Percentiles rank a stretch among this genome's conserved stretches.
Conservation (phyloP, 305 asterid species). For the Fraxinus albicans region DNA sequence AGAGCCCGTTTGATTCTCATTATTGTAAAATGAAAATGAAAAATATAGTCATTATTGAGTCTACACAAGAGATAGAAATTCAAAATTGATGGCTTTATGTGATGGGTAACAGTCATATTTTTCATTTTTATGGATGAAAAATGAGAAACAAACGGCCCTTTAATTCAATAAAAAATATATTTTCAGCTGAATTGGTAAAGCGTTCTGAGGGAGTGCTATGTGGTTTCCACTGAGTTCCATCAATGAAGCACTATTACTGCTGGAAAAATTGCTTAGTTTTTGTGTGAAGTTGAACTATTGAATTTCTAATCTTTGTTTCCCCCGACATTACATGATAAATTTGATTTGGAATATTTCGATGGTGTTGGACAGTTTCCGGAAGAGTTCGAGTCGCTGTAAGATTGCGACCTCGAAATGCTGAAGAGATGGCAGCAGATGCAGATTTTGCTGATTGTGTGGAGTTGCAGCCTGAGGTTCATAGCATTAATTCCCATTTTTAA, state of each 20-base stretch:
- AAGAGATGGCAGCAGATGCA: conserved; percentile 92
- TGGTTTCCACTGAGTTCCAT: neutral
- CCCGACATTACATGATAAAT: conserved; percentile 8
- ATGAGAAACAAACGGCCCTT: too few relatives aligned
- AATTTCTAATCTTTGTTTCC: conserved; percentile 8
- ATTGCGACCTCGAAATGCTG: conserved; percentile 87
- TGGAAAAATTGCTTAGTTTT: neutral
- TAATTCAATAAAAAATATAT: neutral
- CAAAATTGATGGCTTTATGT: too few relatives aligned
- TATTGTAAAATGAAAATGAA: too few relatives aligned
- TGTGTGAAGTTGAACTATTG: neutral
- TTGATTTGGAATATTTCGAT: neutral
- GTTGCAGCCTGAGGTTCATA: conserved; percentile 87
- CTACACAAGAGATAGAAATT: too few relatives aligned
- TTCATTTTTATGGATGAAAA: too few relatives aligned
- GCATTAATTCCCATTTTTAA: conserved; percentile 14
- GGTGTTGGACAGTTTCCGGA: conserved; percentile 64
- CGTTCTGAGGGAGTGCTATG: conserved; percentile 10
- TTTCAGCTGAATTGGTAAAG: conserved; percentile 10
- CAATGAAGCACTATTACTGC: neutral
- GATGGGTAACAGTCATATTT: too few relatives aligned
- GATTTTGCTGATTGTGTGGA: conserved; percentile 99
- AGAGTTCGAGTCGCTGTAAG: conserved; percentile 96
- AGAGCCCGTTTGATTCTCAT: too few relatives aligned
- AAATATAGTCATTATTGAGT: too few relatives aligned